Evolutionary conservation across 2,329 filamentous ascomycete genomes (phyloP).

Genomic region (Pezicula neosporulosa): DNA sequence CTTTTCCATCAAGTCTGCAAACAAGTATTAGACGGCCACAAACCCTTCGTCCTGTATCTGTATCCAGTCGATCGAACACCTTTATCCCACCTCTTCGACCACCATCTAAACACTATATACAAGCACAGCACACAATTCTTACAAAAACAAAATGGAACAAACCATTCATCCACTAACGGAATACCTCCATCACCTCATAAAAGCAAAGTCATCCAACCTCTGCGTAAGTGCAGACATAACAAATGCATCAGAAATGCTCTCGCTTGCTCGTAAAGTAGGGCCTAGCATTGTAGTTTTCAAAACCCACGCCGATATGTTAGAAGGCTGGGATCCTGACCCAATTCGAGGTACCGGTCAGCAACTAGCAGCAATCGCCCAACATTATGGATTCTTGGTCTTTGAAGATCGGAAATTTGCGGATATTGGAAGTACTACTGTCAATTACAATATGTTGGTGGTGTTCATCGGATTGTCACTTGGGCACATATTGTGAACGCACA

Average conservation of each 20-base stretch:
- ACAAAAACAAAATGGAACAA: not conserved
- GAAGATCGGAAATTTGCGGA: constrained; percentile 80
- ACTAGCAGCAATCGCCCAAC: constrained; percentile 52
- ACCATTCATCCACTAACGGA: not conserved
- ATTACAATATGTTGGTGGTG: constrained; percentile 70
- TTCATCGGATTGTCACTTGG: constrained; percentile 69
- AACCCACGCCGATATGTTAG: not conserved
- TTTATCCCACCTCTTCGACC: not conserved
- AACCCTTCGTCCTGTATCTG: too few species aligned
- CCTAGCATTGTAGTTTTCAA: not conserved
- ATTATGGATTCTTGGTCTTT: constrained; percentile 68
- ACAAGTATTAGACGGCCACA: too few species aligned
- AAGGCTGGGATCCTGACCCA: constrained; percentile 50
- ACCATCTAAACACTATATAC: not conserved
- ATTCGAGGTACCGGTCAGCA: constrained; percentile 57
- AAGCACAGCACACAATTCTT: not conserved
- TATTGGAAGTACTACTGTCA: constrained; percentile 77
- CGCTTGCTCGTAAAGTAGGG: not conserved
- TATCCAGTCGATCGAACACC: too few species aligned
- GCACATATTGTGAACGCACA: constrained; percentile 65
- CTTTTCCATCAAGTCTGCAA: too few species aligned
- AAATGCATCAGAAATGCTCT: not conserved
- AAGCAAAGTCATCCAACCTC: not conserved
- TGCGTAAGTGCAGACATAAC: not conserved
- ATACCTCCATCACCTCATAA: not conserved